Evolutionary conservation across 2,329 filamentous ascomycete genomes (phyloP), one percentile per base, ranked within the genome.

Genomic region (Diaporthe capsici): DNA sequence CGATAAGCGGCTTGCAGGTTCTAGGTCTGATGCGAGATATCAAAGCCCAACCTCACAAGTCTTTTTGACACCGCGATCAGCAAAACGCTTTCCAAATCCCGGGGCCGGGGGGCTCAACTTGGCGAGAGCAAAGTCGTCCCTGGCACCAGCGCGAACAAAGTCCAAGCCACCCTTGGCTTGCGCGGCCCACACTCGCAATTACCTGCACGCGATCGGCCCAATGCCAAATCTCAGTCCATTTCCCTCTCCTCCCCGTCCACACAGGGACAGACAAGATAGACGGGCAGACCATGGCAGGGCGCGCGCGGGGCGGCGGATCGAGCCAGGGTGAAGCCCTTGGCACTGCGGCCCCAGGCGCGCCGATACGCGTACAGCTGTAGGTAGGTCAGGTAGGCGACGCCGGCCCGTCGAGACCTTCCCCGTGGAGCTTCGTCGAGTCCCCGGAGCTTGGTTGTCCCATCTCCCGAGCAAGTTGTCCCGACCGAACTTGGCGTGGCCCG

Each of bases 131-230:
- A 63, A 34, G 20, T 22, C 31, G 22, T 68, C 31, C 47, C 47
- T 15, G 7, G 49, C 51, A 13, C 57, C 57, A 22, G 22, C 34
- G 57, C 10, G 57, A 55, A 2, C 28, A 7, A 55, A 65, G 60
- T 55, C 65, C 65, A 70, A 70, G 65, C 65, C 65, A 70, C 34
- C 65, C 65, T 55, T 70, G 65, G 65, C 65, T 68, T 68, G 63
- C 63, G 63, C 63, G 44, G 63, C 63, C 63, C 44, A 68, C 63
- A 63, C 20, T 68, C 28, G 9, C 39, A 68, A 25, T 15, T 37
- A 68, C 63, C 47, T 70, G 65, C 65, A 70, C 65, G n/a, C 13
- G 49, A 70, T 70, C 63, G 63, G 28, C 63, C 47, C 63, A 25
- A 53, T 55, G 13, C 34, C 65, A 39, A 70, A 17, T 25, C 22